Conservation (phyloP, 73 alveolate species). For the Tetrahymena elliotti region DNA sequence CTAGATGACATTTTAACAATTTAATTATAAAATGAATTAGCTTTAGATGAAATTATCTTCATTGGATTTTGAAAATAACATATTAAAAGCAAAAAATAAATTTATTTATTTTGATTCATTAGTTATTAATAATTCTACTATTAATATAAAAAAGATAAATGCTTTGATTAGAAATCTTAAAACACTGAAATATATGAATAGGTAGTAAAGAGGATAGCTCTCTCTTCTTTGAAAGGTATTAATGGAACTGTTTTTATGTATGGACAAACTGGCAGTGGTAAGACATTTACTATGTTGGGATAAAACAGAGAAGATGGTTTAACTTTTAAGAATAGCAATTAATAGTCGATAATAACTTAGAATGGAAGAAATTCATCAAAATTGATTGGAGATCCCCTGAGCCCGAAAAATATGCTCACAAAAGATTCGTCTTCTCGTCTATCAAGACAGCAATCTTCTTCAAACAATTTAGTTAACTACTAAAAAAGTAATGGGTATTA, state of each 20-base stretch:
- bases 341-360: neutral
- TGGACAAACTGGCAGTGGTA: slow-evolving; percentile 58
- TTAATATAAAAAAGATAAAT: neutral
- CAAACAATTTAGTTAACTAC: neutral
- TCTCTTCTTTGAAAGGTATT: slow-evolving; percentile 34
- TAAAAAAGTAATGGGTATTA: neutral
- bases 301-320: slow-evolving; percentile 9
- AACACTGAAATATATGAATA: neutral
- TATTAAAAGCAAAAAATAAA: too few species aligned
- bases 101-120: too few species aligned
- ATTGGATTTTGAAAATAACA: too few species aligned
- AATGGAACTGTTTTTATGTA: slow-evolving; percentile 45
- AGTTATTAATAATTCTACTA: neutral
- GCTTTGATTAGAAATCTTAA: neutral
- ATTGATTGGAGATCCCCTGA: neutral
- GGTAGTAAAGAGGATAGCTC: neutral
- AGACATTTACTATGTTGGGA: slow-evolving; percentile 51
- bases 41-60: too few species aligned
- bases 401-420: neutral
- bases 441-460: neutral
- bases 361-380: neutral
- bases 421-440: neutral
- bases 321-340: neutral
- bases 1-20: too few species aligned
- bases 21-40: too few species aligned